A percentile compares a stretch with the other conserved stretches of the same genome.
Evolutionary conservation across 495 filamentous ascomycete genomes (phyloP).

Genomic region (Aspergillus cavernicola): DNA sequence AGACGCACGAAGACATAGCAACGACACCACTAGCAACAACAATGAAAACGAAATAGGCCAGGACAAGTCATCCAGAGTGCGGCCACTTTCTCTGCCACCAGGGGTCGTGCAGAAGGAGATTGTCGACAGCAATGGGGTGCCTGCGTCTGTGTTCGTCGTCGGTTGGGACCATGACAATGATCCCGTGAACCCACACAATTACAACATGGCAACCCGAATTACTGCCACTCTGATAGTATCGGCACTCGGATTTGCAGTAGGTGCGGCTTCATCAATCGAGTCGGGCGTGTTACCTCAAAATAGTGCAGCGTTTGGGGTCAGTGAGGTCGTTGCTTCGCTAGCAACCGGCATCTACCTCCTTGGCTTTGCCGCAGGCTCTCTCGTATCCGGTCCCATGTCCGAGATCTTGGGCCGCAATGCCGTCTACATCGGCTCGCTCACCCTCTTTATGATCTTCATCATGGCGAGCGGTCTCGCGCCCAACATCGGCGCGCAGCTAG

Average conservation of each 20-base stretch:
- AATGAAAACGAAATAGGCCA: neutral
- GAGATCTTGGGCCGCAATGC: slow-evolving; percentile 60
- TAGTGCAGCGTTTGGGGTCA: slow-evolving; percentile 45
- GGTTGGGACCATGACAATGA: slow-evolving; percentile 54
- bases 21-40: neutral
- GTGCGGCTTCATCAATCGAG: slow-evolving; percentile 51
- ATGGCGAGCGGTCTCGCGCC: slow-evolving; percentile 48
- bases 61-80: neutral
- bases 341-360: slow-evolving; percentile 52
- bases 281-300: slow-evolving; percentile 42
- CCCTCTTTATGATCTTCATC: slow-evolving; percentile 51
- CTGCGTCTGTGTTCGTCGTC: slow-evolving; percentile 35
- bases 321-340: slow-evolving; percentile 50
- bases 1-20: neutral
- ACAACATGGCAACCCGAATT: slow-evolving; percentile 34
- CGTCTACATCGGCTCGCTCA: slow-evolving; percentile 52
- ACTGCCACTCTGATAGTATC: slow-evolving; percentile 50
- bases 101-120: slow-evolving; percentile 4
- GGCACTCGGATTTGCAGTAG: slow-evolving; percentile 47
- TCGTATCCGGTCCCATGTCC: slow-evolving; percentile 50
- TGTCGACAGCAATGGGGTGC: neutral
- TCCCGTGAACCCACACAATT: slow-evolving; percentile 55
- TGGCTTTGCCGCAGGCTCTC: slow-evolving; percentile 56
- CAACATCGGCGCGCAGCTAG: slow-evolving; percentile 48
- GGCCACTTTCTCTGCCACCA: slow-evolving; percentile 1